A percentile compares a stretch with the other conserved stretches of the same genome.
These are phyloP conservation scores for Pyracantha coccinea DNA, from an alignment of 331 rosid genomes.

Conservation along the genomic window DNA sequence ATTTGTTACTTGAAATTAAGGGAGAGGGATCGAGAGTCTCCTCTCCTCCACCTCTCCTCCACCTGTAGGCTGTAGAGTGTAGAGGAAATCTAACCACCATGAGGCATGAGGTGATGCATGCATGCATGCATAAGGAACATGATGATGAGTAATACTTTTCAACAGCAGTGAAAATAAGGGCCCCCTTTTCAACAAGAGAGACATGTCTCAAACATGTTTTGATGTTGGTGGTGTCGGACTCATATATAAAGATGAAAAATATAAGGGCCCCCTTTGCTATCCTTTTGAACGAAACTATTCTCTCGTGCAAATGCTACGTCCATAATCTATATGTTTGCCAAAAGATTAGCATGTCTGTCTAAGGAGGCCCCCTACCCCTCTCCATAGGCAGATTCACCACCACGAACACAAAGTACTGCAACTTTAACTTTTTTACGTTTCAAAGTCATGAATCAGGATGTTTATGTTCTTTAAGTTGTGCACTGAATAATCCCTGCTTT, in stretches of 20 bases:
- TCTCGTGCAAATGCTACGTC: background rate
- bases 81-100: constrained; percentile 21
- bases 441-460: too few relatives aligned
- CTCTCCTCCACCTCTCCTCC: background rate
- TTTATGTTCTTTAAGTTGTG: too few relatives aligned
- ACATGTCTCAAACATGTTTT: constrained; percentile 78
- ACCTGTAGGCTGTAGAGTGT: background rate
- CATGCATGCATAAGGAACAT: constrained; percentile 30
- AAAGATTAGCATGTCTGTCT: background rate
- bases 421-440: too few relatives aligned
- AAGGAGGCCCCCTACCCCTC: too few relatives aligned
- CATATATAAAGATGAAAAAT: background rate
- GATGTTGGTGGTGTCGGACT: constrained; percentile 21
- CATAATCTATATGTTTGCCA: background rate
- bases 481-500: too few relatives aligned
- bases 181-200: constrained; percentile 19
- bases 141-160: constrained; percentile 4
- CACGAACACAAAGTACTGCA: too few relatives aligned
- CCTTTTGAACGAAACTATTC: background rate
- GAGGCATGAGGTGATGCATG: constrained; percentile 26
- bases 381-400: too few relatives aligned
- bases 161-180: constrained; percentile 4
- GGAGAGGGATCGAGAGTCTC: background rate
- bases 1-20: constrained; percentile 23
- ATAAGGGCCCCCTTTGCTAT: constrained; percentile 1